Base-by-base conservation (phyloP, 352 stramenopile species). In the Phytophthora constricta region DNA sequence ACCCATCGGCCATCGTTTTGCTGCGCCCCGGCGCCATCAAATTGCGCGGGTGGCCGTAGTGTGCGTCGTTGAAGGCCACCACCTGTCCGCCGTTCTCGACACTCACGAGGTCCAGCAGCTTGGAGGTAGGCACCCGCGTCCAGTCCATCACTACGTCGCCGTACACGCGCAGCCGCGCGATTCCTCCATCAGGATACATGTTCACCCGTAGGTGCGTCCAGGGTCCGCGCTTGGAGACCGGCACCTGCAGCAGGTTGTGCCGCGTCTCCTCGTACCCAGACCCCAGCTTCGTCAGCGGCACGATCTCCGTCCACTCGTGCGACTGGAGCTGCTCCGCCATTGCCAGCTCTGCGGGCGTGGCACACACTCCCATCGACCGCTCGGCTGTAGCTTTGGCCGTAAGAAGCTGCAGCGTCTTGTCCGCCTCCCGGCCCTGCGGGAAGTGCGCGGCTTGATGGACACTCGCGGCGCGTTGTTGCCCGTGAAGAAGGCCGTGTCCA, bases 401-500 rank as follows among this genome's bases (percentile, higher is more conserved):
- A 4, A 92, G 68, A 31, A 67, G 63, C 31, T 63, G 73, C 59
- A 91, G 62, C n/a, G 80, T 65, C 33, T 62, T 49, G 3, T 72
- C 75, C 50, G 37, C 50, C 13, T 72, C 61, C 27, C 22, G 45
- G 41, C 37, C 37, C 17, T 65, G 48, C 10, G 57, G 60, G 51
- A 92, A 86, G 46, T 81, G 39, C n/a, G 80, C 76, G 13, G 78
- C 95, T 72, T 98, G 95, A 86, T 89, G 66, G 65, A 98, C 58
- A 88, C 98, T 72, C 62, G 86, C 76, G 65, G 97, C 60, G 68
- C 70, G 61, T 78, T 80, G 74, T 98, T 99, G 62, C 96, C 95
- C 49, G 91, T 97, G 74, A 98, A 98, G 72, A 98, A 97, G 62
- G 95, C 89, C 11, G 96, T 99, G 77, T 99, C 95, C 19, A 98